These are phyloP conservation scores for Actinomucor elegans DNA, from an alignment of 371 early-diverging fungal genomes.

Conservation along the genomic window DNA sequence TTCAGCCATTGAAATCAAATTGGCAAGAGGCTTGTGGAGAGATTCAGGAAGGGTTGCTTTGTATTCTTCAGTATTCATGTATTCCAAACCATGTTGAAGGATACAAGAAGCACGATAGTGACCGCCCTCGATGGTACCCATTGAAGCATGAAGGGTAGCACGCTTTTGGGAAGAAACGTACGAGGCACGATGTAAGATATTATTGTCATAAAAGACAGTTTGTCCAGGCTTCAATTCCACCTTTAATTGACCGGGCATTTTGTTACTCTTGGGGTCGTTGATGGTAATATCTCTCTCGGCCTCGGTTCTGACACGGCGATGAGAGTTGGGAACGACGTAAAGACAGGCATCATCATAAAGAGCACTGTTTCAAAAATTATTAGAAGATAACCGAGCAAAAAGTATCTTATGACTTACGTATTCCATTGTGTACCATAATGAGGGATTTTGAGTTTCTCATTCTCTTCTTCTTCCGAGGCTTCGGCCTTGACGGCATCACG, in stretches of 20 bases:
- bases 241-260: slow-evolving; percentile 49
- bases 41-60: slow-evolving; percentile 37
- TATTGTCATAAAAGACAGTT: slow-evolving; percentile 61
- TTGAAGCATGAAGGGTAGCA: slow-evolving; percentile 55
- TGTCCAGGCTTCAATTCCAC: slow-evolving; percentile 52
- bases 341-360: slow-evolving; percentile 55
- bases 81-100: slow-evolving; percentile 55
- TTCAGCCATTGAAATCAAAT: slow-evolving; percentile 42
- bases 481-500: slow-evolving; percentile 53
- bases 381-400: not conserved
- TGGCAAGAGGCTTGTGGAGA: slow-evolving; percentile 38
- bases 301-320: slow-evolving; percentile 45
- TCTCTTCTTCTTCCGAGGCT: slow-evolving; percentile 42
- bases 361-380: slow-evolving; percentile 22
- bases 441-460: slow-evolving; percentile 43
- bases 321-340: slow-evolving; percentile 51
- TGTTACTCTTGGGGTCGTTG: slow-evolving; percentile 48
- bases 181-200: slow-evolving; percentile 58
- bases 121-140: slow-evolving; percentile 58
- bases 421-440: slow-evolving; percentile 64
- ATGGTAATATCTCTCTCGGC: slow-evolving; percentile 50
- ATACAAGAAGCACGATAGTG: slow-evolving; percentile 53
- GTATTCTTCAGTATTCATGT: slow-evolving; percentile 49
- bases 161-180: slow-evolving; percentile 45
- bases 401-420: slow-evolving; percentile 26